Evolutionary conservation across 352 stramenopile species (phyloP), one percentile per base, ranked within the genome.

Genomic region (Pythium sp.): DNA sequence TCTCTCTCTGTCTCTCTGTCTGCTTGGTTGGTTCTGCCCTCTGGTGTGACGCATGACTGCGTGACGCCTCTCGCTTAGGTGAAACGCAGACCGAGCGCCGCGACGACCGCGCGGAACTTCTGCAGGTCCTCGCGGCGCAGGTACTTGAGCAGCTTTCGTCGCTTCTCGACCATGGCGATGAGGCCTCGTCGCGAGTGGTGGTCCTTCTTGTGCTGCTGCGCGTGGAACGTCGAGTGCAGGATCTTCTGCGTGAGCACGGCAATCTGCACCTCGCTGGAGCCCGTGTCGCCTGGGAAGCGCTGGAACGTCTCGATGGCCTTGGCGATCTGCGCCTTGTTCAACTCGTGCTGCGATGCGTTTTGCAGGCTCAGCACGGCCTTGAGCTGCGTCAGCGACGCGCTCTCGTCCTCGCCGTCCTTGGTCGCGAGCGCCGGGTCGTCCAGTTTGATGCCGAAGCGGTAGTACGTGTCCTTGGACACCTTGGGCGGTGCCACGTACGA

Each of bases 161-260:
- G 83, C 74, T 92, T 91, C 75, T 92, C 78, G 47, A 95, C 86
- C 87, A 95, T 92, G 24, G 86, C 82, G 47, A 94, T 92, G 24
- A 95, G 78, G 3, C 87, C 87, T 68, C 87, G 86, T 69, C 86
- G 81, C 72, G 87, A 95, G 79, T 95, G 87, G 65, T 94, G 86
- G 75, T 95, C 87, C 73, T 95, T 92, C 86, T 94, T 93, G 77
- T 95, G 78, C 26, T 67, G 67, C 69, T 89, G 79, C 34, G 87
- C 84, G 77, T 95, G 87, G 18, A 81, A 56, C 69, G 87, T 95
- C 63, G 72, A 89, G 58, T 79, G 86, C 68, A 91, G 70, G 63
- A 95, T 94, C 79, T 92, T 94, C 71, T 95, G 86, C 70, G 87
- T 95, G 28, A 95, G 73, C 67, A 94, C 85, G 8, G 87, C 87